These are phyloP conservation scores for Noccaea caerulescens DNA, from an alignment of 345 rosid species.

Conservation along the genomic window DNA sequence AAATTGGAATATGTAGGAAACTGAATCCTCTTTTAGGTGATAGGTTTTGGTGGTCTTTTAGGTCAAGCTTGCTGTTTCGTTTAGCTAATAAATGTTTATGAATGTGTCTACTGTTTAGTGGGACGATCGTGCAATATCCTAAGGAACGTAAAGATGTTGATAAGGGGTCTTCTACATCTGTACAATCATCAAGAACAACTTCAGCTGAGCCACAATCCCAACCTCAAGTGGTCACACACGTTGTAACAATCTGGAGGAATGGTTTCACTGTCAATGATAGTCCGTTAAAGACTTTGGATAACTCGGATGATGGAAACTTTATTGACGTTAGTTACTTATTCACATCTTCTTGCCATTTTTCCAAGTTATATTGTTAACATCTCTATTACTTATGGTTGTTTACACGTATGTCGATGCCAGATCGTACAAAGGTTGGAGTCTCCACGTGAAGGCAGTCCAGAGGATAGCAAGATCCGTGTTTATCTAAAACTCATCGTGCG, in stretches of 20 bases:
- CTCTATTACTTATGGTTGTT: neutral
- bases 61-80: neutral
- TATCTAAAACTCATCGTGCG: slow-evolving; percentile 61
- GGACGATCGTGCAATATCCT: slow-evolving; percentile 68
- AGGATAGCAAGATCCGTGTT: slow-evolving; percentile 46
- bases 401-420: slow-evolving; percentile 37
- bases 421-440: slow-evolving; percentile 56
- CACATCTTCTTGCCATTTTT: neutral
- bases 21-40: no score
- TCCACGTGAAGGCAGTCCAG: slow-evolving; percentile 60
- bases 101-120: slow-evolving; percentile 46
- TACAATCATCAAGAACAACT: slow-evolving; percentile 41
- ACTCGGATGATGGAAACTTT: slow-evolving; percentile 61
- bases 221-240: slow-evolving; percentile 41
- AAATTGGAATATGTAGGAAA: neutral
- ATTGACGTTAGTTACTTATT: slow-evolving; percentile 55
- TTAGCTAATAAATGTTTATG: neutral
- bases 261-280: slow-evolving; percentile 73
- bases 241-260: slow-evolving; percentile 70
- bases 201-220: slow-evolving; percentile 37
- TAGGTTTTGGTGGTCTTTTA: no score
- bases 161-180: slow-evolving; percentile 20
- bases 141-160: slow-evolving; percentile 52
- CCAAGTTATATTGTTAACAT: neutral
- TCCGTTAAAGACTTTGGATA: slow-evolving; percentile 61